These are phyloP conservation scores for Cyberlindnera samutprakarnensis DNA, from an alignment of 805 yeast species.

Conservation along the genomic window DNA sequence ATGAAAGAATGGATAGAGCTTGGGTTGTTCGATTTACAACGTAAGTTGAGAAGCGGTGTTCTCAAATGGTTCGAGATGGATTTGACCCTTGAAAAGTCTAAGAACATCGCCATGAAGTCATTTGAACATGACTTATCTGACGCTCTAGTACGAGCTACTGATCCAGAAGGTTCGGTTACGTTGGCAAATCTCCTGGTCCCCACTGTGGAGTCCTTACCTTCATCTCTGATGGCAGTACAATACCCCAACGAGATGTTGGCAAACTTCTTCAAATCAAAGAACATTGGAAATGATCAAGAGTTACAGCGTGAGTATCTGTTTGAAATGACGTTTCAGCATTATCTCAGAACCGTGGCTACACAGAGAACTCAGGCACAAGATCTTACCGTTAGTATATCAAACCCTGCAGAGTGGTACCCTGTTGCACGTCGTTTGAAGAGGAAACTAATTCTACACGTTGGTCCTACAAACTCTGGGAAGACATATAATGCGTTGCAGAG, in stretches of 20 bases:
- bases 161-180: not conserved
- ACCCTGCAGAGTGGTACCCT: slow-evolving; percentile 80
- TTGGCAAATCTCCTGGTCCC: slow-evolving; percentile 1
- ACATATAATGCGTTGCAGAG: slow-evolving; percentile 75
- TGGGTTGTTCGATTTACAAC: slow-evolving; percentile 1
- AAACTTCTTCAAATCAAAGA: not conserved
- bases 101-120: not conserved
- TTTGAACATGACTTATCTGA: slow-evolving; percentile 8
- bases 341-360: slow-evolving; percentile 2
- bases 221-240: not conserved
- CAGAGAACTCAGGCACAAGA: slow-evolving; percentile 14
- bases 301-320: slow-evolving; percentile 6
- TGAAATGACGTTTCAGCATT: slow-evolving; percentile 8
- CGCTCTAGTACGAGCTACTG: not conserved
- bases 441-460: slow-evolving; percentile 84
- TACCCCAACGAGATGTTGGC: not conserved
- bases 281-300: too few species aligned
- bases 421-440: slow-evolving; percentile 74
- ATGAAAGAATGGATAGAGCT: slow-evolving; percentile 1
- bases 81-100: not conserved
- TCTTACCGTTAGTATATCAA: slow-evolving; percentile 34
- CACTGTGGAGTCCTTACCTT: not conserved
- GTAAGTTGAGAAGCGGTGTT: not conserved
- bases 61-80: slow-evolving; percentile 1
- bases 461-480: slow-evolving; percentile 96